Conservation (phyloP, 306 rosid species). For the Prunus kanzakura region DNA sequence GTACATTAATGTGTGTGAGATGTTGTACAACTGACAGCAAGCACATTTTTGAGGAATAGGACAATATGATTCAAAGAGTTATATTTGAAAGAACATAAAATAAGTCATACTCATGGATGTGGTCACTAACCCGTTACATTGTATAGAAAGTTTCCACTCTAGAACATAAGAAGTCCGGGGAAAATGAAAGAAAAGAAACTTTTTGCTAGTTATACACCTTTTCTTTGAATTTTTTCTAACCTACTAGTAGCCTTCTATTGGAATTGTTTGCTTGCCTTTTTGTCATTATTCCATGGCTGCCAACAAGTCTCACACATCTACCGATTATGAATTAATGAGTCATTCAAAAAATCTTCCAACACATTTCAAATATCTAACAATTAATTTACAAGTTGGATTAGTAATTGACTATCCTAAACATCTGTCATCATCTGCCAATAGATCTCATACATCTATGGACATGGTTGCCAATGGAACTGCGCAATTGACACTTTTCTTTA, state of each 20-base stretch:
- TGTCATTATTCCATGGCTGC: background rate
- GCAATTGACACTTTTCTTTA: background rate
- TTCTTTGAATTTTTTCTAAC: background rate
- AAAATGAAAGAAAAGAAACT: background rate
- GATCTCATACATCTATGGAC: background rate
- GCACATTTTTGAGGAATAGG: too few species aligned
- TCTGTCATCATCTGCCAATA: background rate
- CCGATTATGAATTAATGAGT: too few species aligned
- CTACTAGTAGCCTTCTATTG: background rate
- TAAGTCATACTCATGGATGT: too few species aligned
- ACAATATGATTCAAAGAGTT: too few species aligned
- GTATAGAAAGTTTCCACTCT: background rate
- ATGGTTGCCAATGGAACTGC: background rate
- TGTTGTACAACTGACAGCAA: background rate
- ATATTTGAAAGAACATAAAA: too few species aligned
- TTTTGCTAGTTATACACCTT: background rate
- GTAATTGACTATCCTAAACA: background rate
- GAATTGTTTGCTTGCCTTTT: background rate
- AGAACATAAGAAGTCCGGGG: background rate
- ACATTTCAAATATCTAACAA: too few species aligned
- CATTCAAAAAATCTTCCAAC: background rate
- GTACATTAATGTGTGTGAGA: background rate
- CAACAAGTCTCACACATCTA: background rate
- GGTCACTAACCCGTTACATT: too few species aligned
- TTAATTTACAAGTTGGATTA: background rate